phyloP scores from a whole-genome alignment of 2,329 filamentous ascomycete species.

The Gliomastix tumulicola region DNA sequence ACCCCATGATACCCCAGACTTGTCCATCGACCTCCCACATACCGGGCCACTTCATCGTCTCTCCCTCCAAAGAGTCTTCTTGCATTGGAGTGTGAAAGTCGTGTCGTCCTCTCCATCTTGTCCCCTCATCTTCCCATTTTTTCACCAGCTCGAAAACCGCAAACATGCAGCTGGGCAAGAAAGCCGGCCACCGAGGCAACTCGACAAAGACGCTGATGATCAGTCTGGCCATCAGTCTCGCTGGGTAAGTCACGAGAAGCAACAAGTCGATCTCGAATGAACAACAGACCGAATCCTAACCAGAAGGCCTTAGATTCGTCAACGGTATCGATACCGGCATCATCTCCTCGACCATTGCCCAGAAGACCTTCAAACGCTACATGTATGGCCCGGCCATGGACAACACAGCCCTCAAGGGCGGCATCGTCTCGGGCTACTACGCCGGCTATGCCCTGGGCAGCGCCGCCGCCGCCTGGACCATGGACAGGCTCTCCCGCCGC shows the following conservation, averaged over 20 bases:
- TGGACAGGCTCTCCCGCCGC: slow-evolving; percentile 5
- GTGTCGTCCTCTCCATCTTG: too few species aligned
- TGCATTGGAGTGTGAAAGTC: too few species aligned
- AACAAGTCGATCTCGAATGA: not conserved
- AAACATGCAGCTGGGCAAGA: too few species aligned
- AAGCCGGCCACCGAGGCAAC: slow-evolving; percentile 6
- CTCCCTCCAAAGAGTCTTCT: too few species aligned
- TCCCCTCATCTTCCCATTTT: too few species aligned
- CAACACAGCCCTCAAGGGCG: slow-evolving; percentile 1
- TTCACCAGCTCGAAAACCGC: too few species aligned
- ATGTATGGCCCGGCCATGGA: slow-evolving; percentile 6
- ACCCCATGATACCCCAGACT: too few species aligned
- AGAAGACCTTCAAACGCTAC: slow-evolving; percentile 7
- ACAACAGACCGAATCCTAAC: not conserved
- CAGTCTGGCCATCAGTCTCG: slow-evolving; percentile 5
- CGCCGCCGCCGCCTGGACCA: slow-evolving; percentile 4
- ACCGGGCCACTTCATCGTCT: too few species aligned
- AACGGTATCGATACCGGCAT: slow-evolving; percentile 3
- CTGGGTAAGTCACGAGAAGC: slow-evolving; percentile 2
- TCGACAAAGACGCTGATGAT: slow-evolving; percentile 3
- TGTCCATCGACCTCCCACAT: too few species aligned
- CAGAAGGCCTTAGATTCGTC: not conserved
- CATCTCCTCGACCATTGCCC: slow-evolving; percentile 8
- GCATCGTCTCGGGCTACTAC: slow-evolving; percentile 8
- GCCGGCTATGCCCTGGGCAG: slow-evolving; percentile 6